Evolutionary conservation across 2,329 filamentous ascomycete species (phyloP), one percentile per base, ranked within the genome.

Genomic region (Talaromyces sp.): DNA sequence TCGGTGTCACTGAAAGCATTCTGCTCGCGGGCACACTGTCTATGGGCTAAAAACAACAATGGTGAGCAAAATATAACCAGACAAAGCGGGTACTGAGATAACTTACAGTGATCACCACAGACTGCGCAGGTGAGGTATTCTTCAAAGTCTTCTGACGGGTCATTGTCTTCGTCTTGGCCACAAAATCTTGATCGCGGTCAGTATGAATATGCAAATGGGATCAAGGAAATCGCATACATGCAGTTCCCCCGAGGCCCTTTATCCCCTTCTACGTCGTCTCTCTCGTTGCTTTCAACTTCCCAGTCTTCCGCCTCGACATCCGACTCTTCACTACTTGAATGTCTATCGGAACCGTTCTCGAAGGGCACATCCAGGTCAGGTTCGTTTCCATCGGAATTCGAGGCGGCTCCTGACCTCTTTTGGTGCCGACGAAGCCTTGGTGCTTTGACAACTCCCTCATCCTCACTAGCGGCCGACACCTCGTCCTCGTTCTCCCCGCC

Each of bases 81-180:
- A 9, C 4, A 31, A 65, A 61, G 61, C 63, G 59, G 65, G 64
- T 69, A 60, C 59, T 59, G 62, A 63, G 63, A 64, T 61, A 68
- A 85, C 90, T 77, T 81, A 96, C 92, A 88, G 76, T 92, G 90
- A 72, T 94, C 90, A 66, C 88, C 88, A 76, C 94, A 98, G 65
- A 86, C 83, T 63, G 81, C 82, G 75, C 94, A 97, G 58, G 87
- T 80, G 63, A 97, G 80, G 73, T 89, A 92, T 62, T 88, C 82
- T 74, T 95, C 92, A 69, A 89, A 95, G 66, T 93, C 90, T 66
- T 91, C 89, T 65, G 85, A 87, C 1, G 91, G 90, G 68, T 94
- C 91, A 65, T 94, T 83, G 60, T 95, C 90, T 76, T 96, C 91
- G 66, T 90, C 88, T 73, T 91, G 84, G 61, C 87, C 87, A 78